Conservation (phyloP, 371 early-diverging fungal genomes). For the Mortierella sp. region DNA sequence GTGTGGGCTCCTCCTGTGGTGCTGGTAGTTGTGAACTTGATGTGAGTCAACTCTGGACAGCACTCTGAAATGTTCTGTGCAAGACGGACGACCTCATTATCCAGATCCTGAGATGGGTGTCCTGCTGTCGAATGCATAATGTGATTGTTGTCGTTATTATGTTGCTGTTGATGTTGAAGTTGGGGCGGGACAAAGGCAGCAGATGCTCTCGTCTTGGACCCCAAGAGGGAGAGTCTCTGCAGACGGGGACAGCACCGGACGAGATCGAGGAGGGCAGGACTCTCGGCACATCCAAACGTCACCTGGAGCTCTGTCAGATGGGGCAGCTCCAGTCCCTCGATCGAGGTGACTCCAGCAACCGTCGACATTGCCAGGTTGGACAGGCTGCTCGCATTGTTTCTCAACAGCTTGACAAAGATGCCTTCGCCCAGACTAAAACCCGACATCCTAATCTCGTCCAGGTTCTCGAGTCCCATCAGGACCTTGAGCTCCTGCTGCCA, state of each 20-base stretch:
- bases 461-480: conserved; percentile 34
- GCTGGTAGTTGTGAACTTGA: conserved; percentile 25
- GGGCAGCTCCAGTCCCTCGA: conserved; percentile 41
- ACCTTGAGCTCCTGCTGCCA: conserved; percentile 39
- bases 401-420: conserved; percentile 46
- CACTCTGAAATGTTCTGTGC: conserved; percentile 37
- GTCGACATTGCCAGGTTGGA: conserved; percentile 35
- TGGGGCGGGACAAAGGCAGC: conserved; percentile 6
- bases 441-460: conserved; percentile 38
- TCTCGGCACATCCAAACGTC: conserved; percentile 36
- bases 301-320: conserved; percentile 38
- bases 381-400: conserved; percentile 39
- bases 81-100: conserved; percentile 24
- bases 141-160: conserved; percentile 12
- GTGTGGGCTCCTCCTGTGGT: conserved; percentile 4
- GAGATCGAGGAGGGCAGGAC: conserved; percentile 41
- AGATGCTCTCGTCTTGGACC: conserved; percentile 27
- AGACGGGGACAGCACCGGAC: conserved; percentile 40
- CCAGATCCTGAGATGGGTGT: conserved; percentile 1
- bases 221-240: conserved; percentile 32
- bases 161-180: conserved; percentile 15
- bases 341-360: conserved; percentile 43
- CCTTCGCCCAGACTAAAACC: conserved; percentile 50
- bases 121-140: no score
- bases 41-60: conserved; percentile 34